phyloP scores from a whole-genome alignment of 352 stramenopile genomes.

The Phytophthora lateralis region DNA sequence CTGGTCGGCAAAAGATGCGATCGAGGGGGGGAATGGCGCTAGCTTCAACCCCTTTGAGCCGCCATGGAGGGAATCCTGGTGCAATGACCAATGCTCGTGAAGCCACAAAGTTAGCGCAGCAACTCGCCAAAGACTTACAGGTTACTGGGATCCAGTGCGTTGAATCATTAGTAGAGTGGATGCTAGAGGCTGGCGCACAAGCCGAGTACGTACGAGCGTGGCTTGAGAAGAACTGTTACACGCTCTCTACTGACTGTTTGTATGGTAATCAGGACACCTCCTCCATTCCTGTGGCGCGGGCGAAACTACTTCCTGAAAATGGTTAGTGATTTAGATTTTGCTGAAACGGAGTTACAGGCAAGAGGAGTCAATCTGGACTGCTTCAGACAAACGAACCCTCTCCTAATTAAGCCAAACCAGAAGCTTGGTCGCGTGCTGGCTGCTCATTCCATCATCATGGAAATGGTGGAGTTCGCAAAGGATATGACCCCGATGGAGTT shows the following conservation, averaged over 20 bases:
- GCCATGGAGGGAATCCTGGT: slow-evolving; percentile 18
- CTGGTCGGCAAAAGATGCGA: slow-evolving; percentile 42
- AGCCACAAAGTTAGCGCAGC: slow-evolving; percentile 71
- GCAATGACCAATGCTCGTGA: slow-evolving; percentile 73
- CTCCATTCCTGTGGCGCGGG: slow-evolving; percentile 72
- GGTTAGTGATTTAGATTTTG: slow-evolving; percentile 73
- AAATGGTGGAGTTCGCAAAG: slow-evolving; percentile 67
- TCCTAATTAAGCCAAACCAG: slow-evolving; percentile 75
- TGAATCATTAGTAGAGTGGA: slow-evolving; percentile 81
- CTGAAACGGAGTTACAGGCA: slow-evolving; percentile 49
- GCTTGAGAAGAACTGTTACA: background rate
- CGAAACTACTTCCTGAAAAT: slow-evolving; percentile 84
- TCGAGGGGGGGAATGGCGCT: slow-evolving; percentile 52
- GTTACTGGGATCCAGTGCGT: slow-evolving; percentile 73
- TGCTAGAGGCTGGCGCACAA: slow-evolving; percentile 73
- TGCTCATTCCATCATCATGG: slow-evolving; percentile 71
- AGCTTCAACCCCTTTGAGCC: slow-evolving; percentile 31
- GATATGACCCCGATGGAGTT: slow-evolving; percentile 38
- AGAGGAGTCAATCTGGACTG: slow-evolving; percentile 64
- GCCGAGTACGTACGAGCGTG: slow-evolving; percentile 51
- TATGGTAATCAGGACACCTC: slow-evolving; percentile 46
- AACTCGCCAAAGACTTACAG: slow-evolving; percentile 69
- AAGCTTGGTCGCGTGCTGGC: slow-evolving; percentile 72
- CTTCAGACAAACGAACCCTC: slow-evolving; percentile 54
- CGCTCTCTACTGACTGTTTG: background rate